Evolutionary conservation across 2,329 filamentous ascomycete species (phyloP).

Genomic region (Dothistroma septosporum): DNA sequence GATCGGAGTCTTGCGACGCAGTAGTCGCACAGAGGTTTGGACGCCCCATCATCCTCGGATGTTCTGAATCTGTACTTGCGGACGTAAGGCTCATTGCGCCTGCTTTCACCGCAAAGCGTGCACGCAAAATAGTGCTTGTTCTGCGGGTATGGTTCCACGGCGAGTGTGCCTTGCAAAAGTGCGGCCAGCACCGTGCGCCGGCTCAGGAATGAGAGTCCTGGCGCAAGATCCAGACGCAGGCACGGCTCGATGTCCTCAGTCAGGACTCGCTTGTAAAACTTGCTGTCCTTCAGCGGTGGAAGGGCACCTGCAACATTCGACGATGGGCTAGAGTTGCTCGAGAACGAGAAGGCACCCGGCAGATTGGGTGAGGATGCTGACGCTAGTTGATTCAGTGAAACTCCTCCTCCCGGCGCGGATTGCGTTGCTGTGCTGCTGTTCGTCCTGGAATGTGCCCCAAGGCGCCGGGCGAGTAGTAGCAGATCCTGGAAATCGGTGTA

Average conservation of each 20-base stretch:
- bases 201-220: constrained; percentile 88
- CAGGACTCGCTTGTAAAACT: constrained; percentile 87
- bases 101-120: constrained; percentile 80
- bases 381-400: constrained; percentile 29
- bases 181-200: constrained; percentile 77
- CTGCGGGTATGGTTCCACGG: constrained; percentile 75
- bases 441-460: constrained; percentile 59
- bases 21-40: constrained; percentile 85
- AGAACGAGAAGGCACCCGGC: constrained; percentile 41
- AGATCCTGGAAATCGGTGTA: constrained; percentile 84
- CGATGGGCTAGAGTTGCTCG: constrained; percentile 27
- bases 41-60: constrained; percentile 77
- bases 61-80: constrained; percentile 85
- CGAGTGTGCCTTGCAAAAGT: constrained; percentile 77
- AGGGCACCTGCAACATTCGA: constrained; percentile 34
- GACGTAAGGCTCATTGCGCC: constrained; percentile 65
- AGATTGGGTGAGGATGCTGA: constrained; percentile 38
- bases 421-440: constrained; percentile 45
- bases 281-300: constrained; percentile 76
- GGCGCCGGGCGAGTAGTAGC: constrained; percentile 57
- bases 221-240: constrained; percentile 79
- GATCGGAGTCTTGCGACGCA: constrained; percentile 79
- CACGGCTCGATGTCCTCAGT: constrained; percentile 94
- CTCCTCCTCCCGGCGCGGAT: constrained; percentile 51
- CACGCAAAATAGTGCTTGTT: constrained; percentile 64